These are phyloP conservation scores for Heliocybe sulcata DNA, from an alignment of 1,284 basidiomycete species.

Conservation along the genomic window DNA sequence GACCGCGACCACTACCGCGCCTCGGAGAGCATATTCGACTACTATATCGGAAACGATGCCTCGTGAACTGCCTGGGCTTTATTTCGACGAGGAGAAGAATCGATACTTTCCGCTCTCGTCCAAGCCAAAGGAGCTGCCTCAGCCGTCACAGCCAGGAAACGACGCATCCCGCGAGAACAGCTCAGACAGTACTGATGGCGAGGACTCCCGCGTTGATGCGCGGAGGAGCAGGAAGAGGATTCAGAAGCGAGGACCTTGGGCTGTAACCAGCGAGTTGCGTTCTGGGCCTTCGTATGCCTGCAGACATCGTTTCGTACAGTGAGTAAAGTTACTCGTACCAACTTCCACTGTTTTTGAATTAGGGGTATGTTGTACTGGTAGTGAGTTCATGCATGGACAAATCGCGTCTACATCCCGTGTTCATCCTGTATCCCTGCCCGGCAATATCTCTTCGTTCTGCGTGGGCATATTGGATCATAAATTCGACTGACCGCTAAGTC, in stretches of 20 bases:
- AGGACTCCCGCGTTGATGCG: too few relatives aligned
- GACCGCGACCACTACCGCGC: too few relatives aligned
- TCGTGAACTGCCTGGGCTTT: conserved; percentile 21
- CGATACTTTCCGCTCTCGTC: conserved; percentile 23
- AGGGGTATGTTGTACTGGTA: neutral
- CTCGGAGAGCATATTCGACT: too few relatives aligned
- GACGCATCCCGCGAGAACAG: too few relatives aligned
- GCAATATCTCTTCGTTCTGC: neutral
- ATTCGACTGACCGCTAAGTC: neutral
- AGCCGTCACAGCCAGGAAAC: conserved; percentile 1
- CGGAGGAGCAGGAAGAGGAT: neutral
- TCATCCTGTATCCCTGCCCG: neutral
- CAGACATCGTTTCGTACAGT: neutral
- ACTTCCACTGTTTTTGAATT: neutral
- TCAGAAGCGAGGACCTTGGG: neutral
- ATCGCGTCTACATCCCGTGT: neutral
- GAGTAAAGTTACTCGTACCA: neutral
- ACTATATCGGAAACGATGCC: too few relatives aligned
- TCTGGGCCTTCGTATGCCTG: neutral
- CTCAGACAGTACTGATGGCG: too few relatives aligned
- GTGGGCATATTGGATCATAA: neutral
- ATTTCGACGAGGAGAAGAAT: conserved; percentile 21
- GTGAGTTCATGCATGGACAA: neutral
- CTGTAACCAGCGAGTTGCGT: neutral
- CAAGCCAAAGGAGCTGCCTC: conserved; percentile 7